A percentile compares a stretch with the other conserved stretches of the same genome.
Conservation (phyloP, 83 land plant species). For the Thuja plicata region DNA sequence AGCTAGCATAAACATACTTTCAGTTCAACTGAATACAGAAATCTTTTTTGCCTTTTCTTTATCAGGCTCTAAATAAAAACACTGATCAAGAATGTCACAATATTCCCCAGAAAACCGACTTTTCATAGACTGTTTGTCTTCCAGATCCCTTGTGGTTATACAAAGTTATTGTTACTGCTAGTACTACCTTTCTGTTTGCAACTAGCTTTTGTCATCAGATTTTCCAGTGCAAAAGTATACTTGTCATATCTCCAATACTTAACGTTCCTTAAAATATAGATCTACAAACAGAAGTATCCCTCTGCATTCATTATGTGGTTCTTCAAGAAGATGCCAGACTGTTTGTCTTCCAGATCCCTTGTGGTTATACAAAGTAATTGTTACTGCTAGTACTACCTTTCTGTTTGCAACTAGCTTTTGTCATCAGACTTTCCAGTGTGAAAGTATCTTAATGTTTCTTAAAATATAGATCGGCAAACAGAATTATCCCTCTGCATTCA, state of each 20-base stretch:
- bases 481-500: too few species aligned
- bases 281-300: too few species aligned
- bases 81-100: not conserved
- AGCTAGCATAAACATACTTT: not conserved
- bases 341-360: not conserved
- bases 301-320: too few species aligned
- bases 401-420: not conserved
- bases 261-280: not conserved
- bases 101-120: not conserved
- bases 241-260: not conserved
- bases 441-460: not conserved
- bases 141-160: not conserved
- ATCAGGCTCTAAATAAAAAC: not conserved
- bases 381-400: not conserved
- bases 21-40: not conserved
- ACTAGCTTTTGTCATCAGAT: not conserved
- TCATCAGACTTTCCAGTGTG: not conserved
- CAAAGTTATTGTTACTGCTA: not conserved
- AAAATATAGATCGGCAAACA: not conserved
- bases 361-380: not conserved
- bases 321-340: too few species aligned
- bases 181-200: not conserved
- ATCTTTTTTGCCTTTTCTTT: not conserved
- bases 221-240: not conserved
- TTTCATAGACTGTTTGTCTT: not conserved